Conservation (phyloP, 306 rosid genomes). For the Trifolium dubium region DNA sequence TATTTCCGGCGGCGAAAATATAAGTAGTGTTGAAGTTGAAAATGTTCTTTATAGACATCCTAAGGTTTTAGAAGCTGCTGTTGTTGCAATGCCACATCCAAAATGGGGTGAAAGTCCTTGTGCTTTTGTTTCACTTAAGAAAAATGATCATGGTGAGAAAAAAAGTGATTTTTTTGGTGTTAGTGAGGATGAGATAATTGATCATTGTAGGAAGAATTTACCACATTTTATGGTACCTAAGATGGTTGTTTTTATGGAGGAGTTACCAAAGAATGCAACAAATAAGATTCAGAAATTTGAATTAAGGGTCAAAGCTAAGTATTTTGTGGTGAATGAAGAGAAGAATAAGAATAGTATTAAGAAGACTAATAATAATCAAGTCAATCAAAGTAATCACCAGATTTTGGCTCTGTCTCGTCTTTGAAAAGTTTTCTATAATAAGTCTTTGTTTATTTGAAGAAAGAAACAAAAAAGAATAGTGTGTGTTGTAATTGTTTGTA, state of each 20-base stretch:
- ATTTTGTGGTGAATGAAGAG: conserved; percentile 36
- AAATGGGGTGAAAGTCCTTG: conserved; percentile 97
- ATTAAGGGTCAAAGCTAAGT: conserved; percentile 47
- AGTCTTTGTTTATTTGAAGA: background rate
- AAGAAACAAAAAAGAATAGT: background rate
- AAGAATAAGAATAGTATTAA: background rate
- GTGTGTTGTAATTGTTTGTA: background rate
- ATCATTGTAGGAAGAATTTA: conserved; percentile 48
- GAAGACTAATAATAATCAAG: conserved; percentile 14
- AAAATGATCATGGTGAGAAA: background rate
- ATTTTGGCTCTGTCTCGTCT: conserved; percentile 67
- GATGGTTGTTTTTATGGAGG: conserved; percentile 50
- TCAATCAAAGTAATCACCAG: conserved; percentile 32
- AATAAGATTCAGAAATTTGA: conserved; percentile 55
- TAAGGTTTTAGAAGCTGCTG: conserved; percentile 72
- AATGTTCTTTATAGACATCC: conserved; percentile 68
- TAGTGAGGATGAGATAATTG: conserved; percentile 44
- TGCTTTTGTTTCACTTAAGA: conserved; percentile 62
- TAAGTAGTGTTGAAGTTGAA: conserved; percentile 85
- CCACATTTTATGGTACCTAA: conserved; percentile 58
- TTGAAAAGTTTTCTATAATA: conserved; percentile 28
- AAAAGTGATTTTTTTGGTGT: background rate
- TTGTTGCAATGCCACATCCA: conserved; percentile 92
- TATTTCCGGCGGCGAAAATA: conserved; percentile 91
- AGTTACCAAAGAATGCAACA: conserved; percentile 52